A percentile compares a stretch with the other conserved stretches of the same genome.
phyloP scores from a whole-genome alignment of 2,329 filamentous ascomycete species.

The Beauveria scarabaeidicola region DNA sequence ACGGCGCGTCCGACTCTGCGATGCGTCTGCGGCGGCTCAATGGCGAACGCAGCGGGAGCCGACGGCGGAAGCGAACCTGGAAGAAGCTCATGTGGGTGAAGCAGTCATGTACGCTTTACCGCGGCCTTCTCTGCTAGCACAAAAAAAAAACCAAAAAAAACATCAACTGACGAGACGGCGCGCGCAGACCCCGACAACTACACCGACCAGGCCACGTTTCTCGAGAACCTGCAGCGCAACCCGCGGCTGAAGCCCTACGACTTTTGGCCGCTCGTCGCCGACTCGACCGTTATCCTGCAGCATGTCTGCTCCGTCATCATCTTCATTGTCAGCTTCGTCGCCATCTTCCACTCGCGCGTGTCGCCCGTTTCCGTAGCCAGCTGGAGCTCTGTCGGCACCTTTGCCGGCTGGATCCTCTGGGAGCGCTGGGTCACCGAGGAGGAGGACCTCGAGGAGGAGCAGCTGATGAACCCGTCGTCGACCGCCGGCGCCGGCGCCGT shows the following conservation, averaged over 20 bases:
- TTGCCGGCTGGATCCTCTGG: conserved; percentile 84
- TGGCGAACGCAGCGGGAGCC: conserved; percentile 53
- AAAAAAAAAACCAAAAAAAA: not conserved
- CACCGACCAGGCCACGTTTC: conserved; percentile 91
- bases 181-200: conserved; percentile 88
- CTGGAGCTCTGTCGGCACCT: conserved; percentile 73
- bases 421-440: conserved; percentile 80
- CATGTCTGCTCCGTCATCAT: conserved; percentile 93
- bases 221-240: conserved; percentile 92
- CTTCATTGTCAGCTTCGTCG: conserved; percentile 88
- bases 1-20: conserved; percentile 24
- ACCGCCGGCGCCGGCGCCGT: conserved; percentile 25
- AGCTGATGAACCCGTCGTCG: conserved; percentile 20
- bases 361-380: conserved; percentile 83
- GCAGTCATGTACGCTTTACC: conserved; percentile 63
- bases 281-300: conserved; percentile 93
- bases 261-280: conserved; percentile 93
- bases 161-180: not conserved
- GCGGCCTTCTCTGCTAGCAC: not conserved
- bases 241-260: conserved; percentile 90
- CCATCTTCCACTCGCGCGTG: conserved; percentile 79
- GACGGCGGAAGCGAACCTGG: conserved; percentile 67
- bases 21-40: conserved; percentile 36
- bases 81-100: conserved; percentile 98
- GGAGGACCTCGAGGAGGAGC: conserved; percentile 39